phyloP scores from a whole-genome alignment of 1,139 yeast species.

The Kurtzmaniella quercitrusa region DNA sequence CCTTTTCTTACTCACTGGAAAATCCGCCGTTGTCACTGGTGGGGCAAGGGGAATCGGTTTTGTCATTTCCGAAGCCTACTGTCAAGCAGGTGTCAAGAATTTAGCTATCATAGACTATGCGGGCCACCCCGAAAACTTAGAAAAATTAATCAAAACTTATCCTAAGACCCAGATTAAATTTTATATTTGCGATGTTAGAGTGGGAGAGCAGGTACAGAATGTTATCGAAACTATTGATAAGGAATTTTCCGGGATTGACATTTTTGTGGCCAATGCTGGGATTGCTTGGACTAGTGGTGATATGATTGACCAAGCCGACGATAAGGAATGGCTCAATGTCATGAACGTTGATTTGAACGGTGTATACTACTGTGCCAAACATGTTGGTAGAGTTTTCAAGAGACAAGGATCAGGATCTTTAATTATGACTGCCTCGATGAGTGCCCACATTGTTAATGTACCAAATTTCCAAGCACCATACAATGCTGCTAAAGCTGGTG shows the following conservation, averaged over 20 bases:
- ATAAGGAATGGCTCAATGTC: conserved; percentile 43
- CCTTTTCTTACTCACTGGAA: conserved; percentile 24
- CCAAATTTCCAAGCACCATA: conserved; percentile 62
- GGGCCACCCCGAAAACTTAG: conserved; percentile 25
- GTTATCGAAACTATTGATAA: conserved; percentile 28
- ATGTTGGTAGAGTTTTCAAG: conserved; percentile 36
- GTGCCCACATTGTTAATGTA: conserved; percentile 61
- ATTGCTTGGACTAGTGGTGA: conserved; percentile 41
- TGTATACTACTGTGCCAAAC: conserved; percentile 42
- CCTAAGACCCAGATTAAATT: conserved; percentile 31
- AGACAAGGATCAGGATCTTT: conserved; percentile 46
- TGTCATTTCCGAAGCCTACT: conserved; percentile 24
- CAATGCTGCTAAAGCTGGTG: conserved; percentile 44
- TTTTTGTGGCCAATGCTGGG: conserved; percentile 53
- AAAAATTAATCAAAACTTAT: conserved; percentile 23
- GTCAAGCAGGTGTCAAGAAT: conserved; percentile 40
- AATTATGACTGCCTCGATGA: conserved; percentile 61
- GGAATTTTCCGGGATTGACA: conserved; percentile 42
- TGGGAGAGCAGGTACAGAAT: conserved; percentile 30
- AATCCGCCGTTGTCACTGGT: conserved; percentile 10
- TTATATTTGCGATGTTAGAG: conserved; percentile 39
- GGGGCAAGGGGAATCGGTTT: conserved; percentile 12
- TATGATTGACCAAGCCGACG: conserved; percentile 34
- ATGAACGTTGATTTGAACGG: conserved; percentile 43
- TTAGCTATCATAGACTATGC: conserved; percentile 44